Conservation (phyloP, 257 asterid species). For the Rauvolfia tetraphylla region DNA sequence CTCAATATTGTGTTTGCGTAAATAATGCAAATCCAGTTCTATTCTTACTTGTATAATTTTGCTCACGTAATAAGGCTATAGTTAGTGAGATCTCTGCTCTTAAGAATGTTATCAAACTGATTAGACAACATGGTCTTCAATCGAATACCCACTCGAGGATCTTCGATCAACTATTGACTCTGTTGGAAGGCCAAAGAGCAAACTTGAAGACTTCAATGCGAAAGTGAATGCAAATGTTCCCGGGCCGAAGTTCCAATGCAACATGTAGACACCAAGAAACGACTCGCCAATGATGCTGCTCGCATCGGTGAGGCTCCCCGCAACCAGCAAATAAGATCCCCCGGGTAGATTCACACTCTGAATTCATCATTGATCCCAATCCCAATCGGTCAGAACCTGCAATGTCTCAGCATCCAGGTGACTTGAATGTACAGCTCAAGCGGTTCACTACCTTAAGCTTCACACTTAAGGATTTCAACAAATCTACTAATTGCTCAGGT, state of each 20-base stretch:
- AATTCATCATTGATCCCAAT: background rate
- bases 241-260: background rate
- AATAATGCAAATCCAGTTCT: background rate
- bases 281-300: slow-evolving; percentile 2
- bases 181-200: slow-evolving; percentile 9
- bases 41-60: background rate
- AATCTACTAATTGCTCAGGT: no score
- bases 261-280: slow-evolving; percentile 1
- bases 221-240: background rate
- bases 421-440: no score
- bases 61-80: background rate
- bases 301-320: background rate
- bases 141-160: slow-evolving; percentile 14
- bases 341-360: background rate
- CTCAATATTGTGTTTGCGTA: background rate
- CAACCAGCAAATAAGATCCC: slow-evolving; percentile 11
- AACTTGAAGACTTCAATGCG: slow-evolving; percentile 5
- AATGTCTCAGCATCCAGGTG: background rate
- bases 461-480: no score
- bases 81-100: slow-evolving; percentile 11
- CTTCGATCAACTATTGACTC: slow-evolving; percentile 8
- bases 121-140: background rate
- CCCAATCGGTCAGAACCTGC: background rate
- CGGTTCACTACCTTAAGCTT: no score
- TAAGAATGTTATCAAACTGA: slow-evolving; percentile 9